Percentiles rank a stretch among this genome's conserved stretches.
phyloP scores from a whole-genome alignment of 1,139 yeast species.

The Geotrichum phurueaensis region DNA sequence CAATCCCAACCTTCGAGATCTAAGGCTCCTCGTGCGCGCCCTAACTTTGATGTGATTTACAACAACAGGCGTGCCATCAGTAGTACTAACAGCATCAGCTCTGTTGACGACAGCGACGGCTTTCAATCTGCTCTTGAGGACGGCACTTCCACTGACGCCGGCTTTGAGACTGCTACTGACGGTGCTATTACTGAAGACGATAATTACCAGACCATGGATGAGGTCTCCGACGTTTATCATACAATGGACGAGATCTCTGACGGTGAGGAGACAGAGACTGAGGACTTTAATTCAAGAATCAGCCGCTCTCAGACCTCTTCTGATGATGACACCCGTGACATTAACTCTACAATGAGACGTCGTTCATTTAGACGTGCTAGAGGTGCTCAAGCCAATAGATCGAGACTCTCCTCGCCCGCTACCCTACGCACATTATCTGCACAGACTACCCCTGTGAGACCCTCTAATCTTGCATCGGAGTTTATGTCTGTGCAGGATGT shows the following conservation, averaged over 20 bases:
- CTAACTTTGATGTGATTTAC: not conserved
- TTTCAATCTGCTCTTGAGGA: conserved; percentile 28
- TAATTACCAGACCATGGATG: conserved; percentile 31
- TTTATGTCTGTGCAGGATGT: conserved; percentile 39
- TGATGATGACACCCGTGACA: not conserved
- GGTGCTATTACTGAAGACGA: conserved; percentile 35
- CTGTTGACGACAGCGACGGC: conserved; percentile 24
- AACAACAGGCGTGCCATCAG: not conserved
- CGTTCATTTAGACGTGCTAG: conserved; percentile 2
- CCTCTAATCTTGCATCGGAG: conserved; percentile 26
- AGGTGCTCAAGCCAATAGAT: not conserved
- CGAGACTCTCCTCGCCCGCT: not conserved
- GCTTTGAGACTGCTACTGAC: conserved; percentile 32
- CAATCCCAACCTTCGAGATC: not conserved
- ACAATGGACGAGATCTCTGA: conserved; percentile 29
- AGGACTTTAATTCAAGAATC: conserved; percentile 17
- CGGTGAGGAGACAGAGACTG: conserved; percentile 39
- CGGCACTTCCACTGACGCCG: conserved; percentile 5
- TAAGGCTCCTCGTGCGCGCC: not conserved
- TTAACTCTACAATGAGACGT: not conserved
- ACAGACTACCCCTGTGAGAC: conserved; percentile 6
- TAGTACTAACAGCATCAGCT: conserved; percentile 2
- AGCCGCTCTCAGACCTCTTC: not conserved
- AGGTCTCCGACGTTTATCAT: conserved; percentile 11
- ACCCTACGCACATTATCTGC: not conserved